Evolutionary conservation across 2,329 filamentous ascomycete species (phyloP).

Genomic region (Hymenoscyphus repandus): DNA sequence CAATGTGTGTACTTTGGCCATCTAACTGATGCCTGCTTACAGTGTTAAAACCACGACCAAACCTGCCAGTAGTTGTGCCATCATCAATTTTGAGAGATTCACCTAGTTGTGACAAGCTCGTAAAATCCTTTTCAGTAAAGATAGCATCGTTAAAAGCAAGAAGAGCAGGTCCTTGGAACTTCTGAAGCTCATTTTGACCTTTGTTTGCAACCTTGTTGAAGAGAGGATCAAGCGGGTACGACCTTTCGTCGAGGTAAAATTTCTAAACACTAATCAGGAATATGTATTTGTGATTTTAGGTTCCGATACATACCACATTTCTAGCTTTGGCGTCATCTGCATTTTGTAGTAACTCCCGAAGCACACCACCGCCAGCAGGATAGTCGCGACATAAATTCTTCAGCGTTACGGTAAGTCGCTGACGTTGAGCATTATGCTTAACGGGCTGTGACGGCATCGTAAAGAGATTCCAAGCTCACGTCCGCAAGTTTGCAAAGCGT

Average conservation of each 20-base stretch:
- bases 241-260: conserved; percentile 27
- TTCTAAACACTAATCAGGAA: conserved; percentile 13
- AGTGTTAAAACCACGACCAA: conserved; percentile 34
- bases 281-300: neutral
- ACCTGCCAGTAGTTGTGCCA: conserved; percentile 31
- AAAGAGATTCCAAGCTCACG: too few relatives aligned
- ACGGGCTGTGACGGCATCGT: conserved; percentile 18
- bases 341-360: conserved; percentile 94
- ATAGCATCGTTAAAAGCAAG: conserved; percentile 31
- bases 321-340: conserved; percentile 90
- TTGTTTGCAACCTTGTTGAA: conserved; percentile 25
- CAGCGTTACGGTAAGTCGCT: conserved; percentile 26
- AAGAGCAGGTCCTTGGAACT: conserved; percentile 32
- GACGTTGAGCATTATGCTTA: conserved; percentile 19
- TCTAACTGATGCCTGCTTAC: conserved; percentile 15
- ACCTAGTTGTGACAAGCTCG: conserved; percentile 28
- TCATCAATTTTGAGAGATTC: conserved; percentile 31
- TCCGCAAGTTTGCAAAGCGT: too few relatives aligned
- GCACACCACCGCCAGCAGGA: conserved; percentile 79
- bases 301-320: conserved; percentile 50
- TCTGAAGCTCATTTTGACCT: neutral
- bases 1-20: neutral
- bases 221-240: conserved; percentile 24
- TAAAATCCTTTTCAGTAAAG: conserved; percentile 30
- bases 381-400: conserved; percentile 32